phyloP scores from a whole-genome alignment of 176 grass and related monocot species.

The Bolboschoenus planiculmis region DNA sequence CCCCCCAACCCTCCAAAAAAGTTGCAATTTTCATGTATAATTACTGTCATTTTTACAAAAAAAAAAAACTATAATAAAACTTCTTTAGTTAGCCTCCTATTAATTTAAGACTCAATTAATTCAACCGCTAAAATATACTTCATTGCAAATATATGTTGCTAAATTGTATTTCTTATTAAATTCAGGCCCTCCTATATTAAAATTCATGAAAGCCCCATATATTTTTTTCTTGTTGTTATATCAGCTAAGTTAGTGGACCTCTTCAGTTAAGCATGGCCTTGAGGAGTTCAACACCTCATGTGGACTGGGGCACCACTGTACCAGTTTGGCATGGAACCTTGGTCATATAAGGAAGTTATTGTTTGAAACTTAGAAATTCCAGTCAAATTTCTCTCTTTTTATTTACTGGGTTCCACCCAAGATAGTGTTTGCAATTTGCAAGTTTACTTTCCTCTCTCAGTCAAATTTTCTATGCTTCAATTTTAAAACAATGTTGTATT shows the following conservation, averaged over 20 bases:
- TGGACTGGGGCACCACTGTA: neutral
- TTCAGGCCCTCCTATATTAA: neutral
- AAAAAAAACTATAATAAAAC: too few relatives aligned
- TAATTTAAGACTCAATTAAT: too few relatives aligned
- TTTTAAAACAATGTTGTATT: neutral
- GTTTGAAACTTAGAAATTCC: neutral
- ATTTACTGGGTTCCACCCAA: neutral
- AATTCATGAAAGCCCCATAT: neutral
- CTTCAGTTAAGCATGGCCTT: neutral
- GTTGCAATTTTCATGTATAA: too few relatives aligned
- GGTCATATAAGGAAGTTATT: neutral
- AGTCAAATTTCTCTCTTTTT: slow-evolving; percentile 3
- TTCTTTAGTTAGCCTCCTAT: too few relatives aligned
- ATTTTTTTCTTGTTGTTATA: neutral
- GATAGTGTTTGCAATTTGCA: neutral
- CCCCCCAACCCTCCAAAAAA: neutral
- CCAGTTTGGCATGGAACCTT: neutral
- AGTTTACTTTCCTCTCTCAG: neutral
- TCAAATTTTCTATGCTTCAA: neutral
- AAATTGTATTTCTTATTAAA: neutral
- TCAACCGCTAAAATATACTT: too few relatives aligned
- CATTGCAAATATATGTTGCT: neutral
- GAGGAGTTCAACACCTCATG: neutral
- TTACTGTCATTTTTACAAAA: too few relatives aligned
- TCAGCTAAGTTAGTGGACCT: neutral